Evolutionary conservation across 495 filamentous ascomycete species (phyloP).

Genomic region (Patellaria atrata): DNA sequence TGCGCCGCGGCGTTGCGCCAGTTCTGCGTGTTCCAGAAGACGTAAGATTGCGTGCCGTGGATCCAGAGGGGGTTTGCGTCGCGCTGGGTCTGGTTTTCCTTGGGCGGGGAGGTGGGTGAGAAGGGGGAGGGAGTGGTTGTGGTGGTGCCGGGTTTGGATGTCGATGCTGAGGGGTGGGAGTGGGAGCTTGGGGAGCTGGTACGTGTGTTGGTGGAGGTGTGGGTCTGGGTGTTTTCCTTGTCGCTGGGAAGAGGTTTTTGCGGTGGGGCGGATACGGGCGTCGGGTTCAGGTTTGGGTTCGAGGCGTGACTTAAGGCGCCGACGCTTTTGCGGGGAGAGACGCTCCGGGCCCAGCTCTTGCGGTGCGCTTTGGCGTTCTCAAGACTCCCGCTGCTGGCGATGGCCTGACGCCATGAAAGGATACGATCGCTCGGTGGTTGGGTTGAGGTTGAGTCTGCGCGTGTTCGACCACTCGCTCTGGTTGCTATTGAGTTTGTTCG

Average conservation of each 20-base stretch:
- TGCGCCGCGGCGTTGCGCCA: constrained; percentile 3
- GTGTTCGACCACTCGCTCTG: constrained; percentile 40
- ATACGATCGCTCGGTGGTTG: constrained; percentile 69
- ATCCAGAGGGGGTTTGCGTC: constrained; percentile 12
- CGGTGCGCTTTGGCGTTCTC: constrained; percentile 33
- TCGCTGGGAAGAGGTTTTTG: constrained; percentile 6
- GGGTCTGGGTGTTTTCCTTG: constrained; percentile 18
- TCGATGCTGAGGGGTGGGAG: constrained; percentile 5
- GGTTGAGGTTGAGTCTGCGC: constrained; percentile 38
- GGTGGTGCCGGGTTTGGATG: neutral
- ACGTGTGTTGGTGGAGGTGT: neutral
- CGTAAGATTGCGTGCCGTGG: constrained; percentile 13
- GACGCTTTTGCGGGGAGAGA: constrained; percentile 42
- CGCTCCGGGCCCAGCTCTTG: constrained; percentile 30
- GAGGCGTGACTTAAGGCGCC: constrained; percentile 15
- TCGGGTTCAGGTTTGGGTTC: neutral
- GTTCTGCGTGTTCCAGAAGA: constrained; percentile 16
- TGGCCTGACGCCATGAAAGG: constrained; percentile 75
- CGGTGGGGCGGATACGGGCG: too few relatives aligned
- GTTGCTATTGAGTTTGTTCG: constrained; percentile 50
- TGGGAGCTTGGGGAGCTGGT: constrained; percentile 5
- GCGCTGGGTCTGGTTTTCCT: neutral
- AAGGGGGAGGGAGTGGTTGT: constrained; percentile 3
- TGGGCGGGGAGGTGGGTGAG: neutral
- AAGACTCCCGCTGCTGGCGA: constrained; percentile 41